Evolutionary conservation across 495 filamentous ascomycete genomes (phyloP).

Genomic region (Umbilicaria muhlenbergii): DNA sequence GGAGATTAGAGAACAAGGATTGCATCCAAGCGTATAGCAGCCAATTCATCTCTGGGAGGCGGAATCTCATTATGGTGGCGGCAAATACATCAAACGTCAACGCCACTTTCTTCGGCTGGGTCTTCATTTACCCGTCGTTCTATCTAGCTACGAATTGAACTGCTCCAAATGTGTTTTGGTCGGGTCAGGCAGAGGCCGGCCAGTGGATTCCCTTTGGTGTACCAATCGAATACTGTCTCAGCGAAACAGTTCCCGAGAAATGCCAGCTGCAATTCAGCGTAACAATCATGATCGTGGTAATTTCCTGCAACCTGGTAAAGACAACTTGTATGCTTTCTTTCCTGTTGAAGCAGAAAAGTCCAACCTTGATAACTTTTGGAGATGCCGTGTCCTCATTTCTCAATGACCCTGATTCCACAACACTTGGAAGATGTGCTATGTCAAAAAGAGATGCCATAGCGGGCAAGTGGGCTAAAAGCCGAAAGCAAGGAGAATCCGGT

Average conservation of each 20-base stretch:
- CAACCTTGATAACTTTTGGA: constrained; percentile 8
- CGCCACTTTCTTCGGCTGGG: too few species aligned
- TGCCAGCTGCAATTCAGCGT: constrained; percentile 28
- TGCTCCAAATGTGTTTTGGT: too few species aligned
- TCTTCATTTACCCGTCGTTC: too few species aligned
- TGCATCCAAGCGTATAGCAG: constrained; percentile 22
- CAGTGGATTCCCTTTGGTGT: not conserved
- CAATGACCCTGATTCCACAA: not conserved
- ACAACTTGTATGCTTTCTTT: constrained; percentile 16
- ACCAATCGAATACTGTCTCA: constrained; percentile 23
- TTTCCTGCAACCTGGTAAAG: constrained; percentile 23
- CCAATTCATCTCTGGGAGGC: constrained; percentile 11
- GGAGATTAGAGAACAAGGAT: constrained; percentile 14
- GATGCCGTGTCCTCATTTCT: constrained; percentile 9
- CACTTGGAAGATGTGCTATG: constrained; percentile 15
- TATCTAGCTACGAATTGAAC: too few species aligned
- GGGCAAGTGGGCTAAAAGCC: constrained; percentile 1
- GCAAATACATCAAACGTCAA: too few species aligned
- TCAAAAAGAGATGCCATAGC: constrained; percentile 9
- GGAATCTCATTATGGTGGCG: constrained; percentile 12
- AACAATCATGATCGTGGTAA: constrained; percentile 23
- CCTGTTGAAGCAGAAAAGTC: constrained; percentile 2
- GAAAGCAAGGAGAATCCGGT: constrained; percentile 11
- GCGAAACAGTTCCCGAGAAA: constrained; percentile 10
- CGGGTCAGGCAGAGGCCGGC: too few species aligned